Base-by-base conservation (phyloP, 2,329 filamentous ascomycete genomes). In the Cercospora janseana region DNA sequence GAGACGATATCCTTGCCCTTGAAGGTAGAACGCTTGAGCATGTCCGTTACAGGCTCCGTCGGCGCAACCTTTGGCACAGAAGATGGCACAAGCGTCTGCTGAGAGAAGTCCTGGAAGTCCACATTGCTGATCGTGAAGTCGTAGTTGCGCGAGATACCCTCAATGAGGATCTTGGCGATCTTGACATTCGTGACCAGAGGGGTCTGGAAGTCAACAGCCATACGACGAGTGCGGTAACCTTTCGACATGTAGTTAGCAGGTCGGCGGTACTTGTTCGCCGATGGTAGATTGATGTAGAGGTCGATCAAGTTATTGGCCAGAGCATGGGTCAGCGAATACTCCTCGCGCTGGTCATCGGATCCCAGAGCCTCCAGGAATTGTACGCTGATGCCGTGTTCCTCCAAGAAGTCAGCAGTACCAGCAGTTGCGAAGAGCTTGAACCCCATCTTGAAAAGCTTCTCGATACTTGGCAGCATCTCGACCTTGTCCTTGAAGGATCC, bases 221-320 rank as follows among this genome's bases (percentile, higher is more conserved):
- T 96, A 70, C 93, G 85, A 69, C 93, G 84, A 49, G 93, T 97
- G 66, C 88, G 86, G 75, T 98, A 98, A 54, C 93, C 93, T 75
- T 93, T 93, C 72, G 88, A 94, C 86, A 98, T 94, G 74, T 97
- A 98, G 77, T 90, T 98, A 63, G 93, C 93, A 24, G 93, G 93
- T 60, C 93, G 85, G 63, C 93, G 83, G 79, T 94, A 98, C 70
- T 91, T 88, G 77, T 98, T 98, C 81, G 82, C 95, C 9, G 93
- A 97, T n/a, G 93, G 93, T 72, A 98, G 73, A 72, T 98, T 98
- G 83, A 98, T 96, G 76, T 98, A 98, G 54, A 98, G 76, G 70
- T 97, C 92, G 64, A 98, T 98, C 70, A 93, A 85, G 75, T 97
- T 97, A 75, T 95, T 97, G 51, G 92, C 87, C 72, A 98, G 76